Conservation (phyloP, 129 eudicot species). For the Flaveria ramosissima region DNA sequence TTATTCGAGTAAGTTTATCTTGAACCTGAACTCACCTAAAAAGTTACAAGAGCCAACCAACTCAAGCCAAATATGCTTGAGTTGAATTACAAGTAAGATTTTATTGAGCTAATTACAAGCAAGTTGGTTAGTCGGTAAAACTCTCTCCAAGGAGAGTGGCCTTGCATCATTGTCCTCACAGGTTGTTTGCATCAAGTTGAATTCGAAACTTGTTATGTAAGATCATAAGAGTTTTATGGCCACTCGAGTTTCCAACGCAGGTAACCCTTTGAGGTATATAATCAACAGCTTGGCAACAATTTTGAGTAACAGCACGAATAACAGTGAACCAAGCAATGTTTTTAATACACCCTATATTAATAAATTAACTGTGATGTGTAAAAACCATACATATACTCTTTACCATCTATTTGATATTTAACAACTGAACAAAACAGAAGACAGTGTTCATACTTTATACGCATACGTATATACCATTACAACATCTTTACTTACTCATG, state of each 20-base stretch:
- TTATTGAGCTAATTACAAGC: not conserved
- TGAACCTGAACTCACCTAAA: too few relatives aligned
- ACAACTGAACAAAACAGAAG: slow-evolving; percentile 2
- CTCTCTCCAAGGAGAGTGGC: too few relatives aligned
- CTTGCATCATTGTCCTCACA: too few relatives aligned
- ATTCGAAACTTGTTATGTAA: too few relatives aligned
- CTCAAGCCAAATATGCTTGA: not conserved
- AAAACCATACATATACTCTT: not conserved
- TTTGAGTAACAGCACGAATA: not conserved
- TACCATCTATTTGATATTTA: not conserved
- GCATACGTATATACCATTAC: not conserved
- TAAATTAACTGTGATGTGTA: not conserved
- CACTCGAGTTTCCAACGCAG: too few relatives aligned
- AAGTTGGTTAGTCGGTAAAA: too few relatives aligned
- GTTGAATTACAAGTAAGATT: not conserved
- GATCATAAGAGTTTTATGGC: too few relatives aligned
- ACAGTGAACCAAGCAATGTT: not conserved
- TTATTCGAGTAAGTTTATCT: too few relatives aligned
- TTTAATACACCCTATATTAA: not conserved
- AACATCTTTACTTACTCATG: slow-evolving; percentile 27
- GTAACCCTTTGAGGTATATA: not conserved
- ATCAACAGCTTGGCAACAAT: not conserved
- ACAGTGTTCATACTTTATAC: not conserved
- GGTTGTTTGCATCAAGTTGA: too few relatives aligned
- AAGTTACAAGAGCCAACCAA: not conserved